Conservation (phyloP, 2,329 filamentous ascomycete species). For the Pochonia chlamydosporia region DNA sequence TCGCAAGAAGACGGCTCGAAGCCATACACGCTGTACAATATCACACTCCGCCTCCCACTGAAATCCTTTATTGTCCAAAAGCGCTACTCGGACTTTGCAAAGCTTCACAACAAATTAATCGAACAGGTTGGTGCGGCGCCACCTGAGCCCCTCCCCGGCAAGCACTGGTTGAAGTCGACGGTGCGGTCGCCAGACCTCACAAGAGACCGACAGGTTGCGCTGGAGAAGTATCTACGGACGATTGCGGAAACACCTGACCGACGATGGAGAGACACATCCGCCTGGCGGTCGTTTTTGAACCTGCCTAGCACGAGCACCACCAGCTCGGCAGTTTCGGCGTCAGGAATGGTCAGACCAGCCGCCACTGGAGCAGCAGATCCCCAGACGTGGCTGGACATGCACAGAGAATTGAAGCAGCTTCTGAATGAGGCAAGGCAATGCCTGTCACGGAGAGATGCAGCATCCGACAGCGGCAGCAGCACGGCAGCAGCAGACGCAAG, state of each 20-base stretch:
- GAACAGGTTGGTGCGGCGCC: constrained; percentile 56
- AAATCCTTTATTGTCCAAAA: constrained; percentile 72
- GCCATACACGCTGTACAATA: constrained; percentile 72
- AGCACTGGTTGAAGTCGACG: constrained; percentile 73
- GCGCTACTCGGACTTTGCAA: constrained; percentile 74
- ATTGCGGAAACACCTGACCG: constrained; percentile 70
- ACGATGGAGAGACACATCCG: constrained; percentile 67
- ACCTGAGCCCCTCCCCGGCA: constrained; percentile 61
- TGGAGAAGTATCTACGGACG: constrained; percentile 66
- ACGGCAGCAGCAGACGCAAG: constrained; percentile 53
- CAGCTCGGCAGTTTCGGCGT: constrained; percentile 42
- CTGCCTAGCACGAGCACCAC: constrained; percentile 50
- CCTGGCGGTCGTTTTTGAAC: constrained; percentile 69
- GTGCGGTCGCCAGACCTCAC: constrained; percentile 63
- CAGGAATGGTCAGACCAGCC: constrained; percentile 35
- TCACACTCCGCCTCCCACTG: constrained; percentile 69
- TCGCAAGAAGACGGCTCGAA: constrained; percentile 49
- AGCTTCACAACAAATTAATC: constrained; percentile 58
- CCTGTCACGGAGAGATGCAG: constrained; percentile 60
- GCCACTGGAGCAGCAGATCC: constrained; percentile 47
- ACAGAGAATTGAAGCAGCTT: constrained; percentile 65
- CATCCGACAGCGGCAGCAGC: constrained; percentile 32
- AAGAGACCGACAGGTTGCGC: constrained; percentile 59
- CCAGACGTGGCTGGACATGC: constrained; percentile 70
- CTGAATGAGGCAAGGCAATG: constrained; percentile 60